A percentile compares a stretch with the other conserved stretches of the same genome.
phyloP scores from a whole-genome alignment of 192 early-diverging fungal genomes.

The Funneliformis geosporum region DNA sequence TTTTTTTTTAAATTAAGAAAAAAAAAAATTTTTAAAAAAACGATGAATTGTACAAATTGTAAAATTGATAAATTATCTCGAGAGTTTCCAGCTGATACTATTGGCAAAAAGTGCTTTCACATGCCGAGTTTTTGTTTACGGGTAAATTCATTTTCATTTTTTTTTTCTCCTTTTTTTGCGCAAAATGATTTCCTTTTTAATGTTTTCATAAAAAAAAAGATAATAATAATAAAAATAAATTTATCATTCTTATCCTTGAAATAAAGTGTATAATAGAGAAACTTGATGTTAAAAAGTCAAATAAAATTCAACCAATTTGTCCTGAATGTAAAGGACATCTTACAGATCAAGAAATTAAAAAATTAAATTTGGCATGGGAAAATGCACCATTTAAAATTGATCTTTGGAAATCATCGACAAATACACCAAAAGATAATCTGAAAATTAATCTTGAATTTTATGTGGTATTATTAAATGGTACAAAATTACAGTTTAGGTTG shows the following conservation, averaged over 20 bases:
- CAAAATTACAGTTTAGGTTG: not conserved
- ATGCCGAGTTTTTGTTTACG: constrained; percentile 25
- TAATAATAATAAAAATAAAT: too few relatives aligned
- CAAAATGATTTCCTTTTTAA: too few relatives aligned
- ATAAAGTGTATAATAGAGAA: not conserved
- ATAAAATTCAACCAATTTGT: not conserved
- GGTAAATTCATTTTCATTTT: constrained; percentile 25
- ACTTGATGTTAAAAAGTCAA: not conserved
- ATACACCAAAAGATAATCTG: not conserved
- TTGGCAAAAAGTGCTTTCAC: constrained; percentile 24
- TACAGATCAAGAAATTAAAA: not conserved
- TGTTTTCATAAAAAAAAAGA: too few relatives aligned
- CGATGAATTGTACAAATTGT: constrained; percentile 28
- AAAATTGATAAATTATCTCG: constrained; percentile 29
- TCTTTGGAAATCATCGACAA: not conserved
- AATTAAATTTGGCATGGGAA: constrained; percentile 9
- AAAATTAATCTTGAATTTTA: not conserved
- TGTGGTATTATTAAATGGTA: constrained; percentile 28
- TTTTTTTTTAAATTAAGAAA: too few relatives aligned
- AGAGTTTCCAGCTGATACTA: constrained; percentile 19
- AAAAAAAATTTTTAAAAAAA: not conserved
- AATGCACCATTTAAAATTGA: constrained; percentile 19
- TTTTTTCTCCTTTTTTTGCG: too few relatives aligned
- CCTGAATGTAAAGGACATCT: constrained; percentile 9
- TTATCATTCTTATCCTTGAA: too few relatives aligned